Base-by-base conservation (phyloP, 306 rosid genomes). In the Gastrolobium villosum region DNA sequence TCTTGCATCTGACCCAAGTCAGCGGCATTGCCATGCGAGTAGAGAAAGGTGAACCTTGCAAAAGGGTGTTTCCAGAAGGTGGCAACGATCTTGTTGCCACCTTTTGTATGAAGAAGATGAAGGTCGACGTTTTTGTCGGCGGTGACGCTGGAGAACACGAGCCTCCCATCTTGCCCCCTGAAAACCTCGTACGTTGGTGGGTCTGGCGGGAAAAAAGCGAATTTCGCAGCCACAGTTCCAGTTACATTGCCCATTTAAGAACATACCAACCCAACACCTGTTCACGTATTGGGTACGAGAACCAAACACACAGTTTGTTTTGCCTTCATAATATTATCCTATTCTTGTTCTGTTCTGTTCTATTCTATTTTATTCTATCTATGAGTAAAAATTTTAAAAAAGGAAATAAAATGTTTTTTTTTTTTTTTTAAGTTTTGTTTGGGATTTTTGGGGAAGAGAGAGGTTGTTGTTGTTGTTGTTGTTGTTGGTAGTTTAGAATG, bases 201-300 rank as follows among this genome's bases (percentile, higher is more conserved):
- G 88, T 87, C 92, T 10, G 97, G 97, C 40, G 97, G 97, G 68
- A 89, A 91, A 59, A 91, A 91, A 6, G 97, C 97, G 39, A 89
- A 88, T 56, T 85, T 89, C 10, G 97, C 94, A 3, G 97, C 97
- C 83, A 91, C 92, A 11, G 86, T 74, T 30, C 82, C 83, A 11
- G 96, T 91, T 5, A 91, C 92, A 78, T 91, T 91, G 50, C 93
- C 93, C 94, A 89, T 89, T 65, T 65, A n/a, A 37, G 1, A 20
- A 20, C 26, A 20, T 20, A 20, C 26, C 26, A 20, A 20, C 26
- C 26, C 26, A 20, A 20, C 26, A 20, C 26, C 26, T 20, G 26
- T 20, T 20, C 26, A 20, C 26, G 26, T 20, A 20, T 20, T 20
- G 26, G 26, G 26, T 20, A 20, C 26, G 26, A 20, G 26, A 20